These are phyloP conservation scores for Cyberlindnera xylosilytica DNA, from an alignment of 805 yeast species.

Conservation along the genomic window DNA sequence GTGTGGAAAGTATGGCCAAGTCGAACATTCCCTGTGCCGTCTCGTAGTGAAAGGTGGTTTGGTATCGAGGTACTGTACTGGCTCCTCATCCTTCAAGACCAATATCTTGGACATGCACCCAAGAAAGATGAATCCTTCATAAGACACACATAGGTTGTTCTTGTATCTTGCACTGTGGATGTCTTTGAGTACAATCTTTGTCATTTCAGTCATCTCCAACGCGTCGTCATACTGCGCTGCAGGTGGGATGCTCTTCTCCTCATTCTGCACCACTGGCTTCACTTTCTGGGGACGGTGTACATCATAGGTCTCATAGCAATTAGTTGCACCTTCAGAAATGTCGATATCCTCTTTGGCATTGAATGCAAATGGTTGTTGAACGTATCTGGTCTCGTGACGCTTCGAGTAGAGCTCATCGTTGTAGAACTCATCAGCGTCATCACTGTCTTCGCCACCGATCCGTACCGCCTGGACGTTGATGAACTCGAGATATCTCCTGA, in stretches of 20 bases:
- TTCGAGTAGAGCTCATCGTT: constrained; percentile 6
- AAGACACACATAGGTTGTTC: constrained; percentile 22
- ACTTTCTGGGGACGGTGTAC: constrained; percentile 13
- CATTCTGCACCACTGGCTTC: background rate
- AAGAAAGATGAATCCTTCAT: constrained; percentile 8
- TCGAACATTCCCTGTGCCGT: constrained; percentile 40
- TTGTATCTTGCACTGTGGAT: constrained; percentile 12
- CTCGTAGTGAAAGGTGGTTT: constrained; percentile 17
- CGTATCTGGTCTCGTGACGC: constrained; percentile 7
- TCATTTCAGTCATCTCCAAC: constrained; percentile 3
- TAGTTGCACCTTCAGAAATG: constrained; percentile 8
- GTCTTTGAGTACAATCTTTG: background rate
- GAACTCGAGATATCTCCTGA: constrained; percentile 16
- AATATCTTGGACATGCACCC: constrained; percentile 14
- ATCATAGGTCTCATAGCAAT: constrained; percentile 18
- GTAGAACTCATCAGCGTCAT: constrained; percentile 20
- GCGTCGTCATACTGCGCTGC: constrained; percentile 19
- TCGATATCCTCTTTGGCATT: constrained; percentile 8
- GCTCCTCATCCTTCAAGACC: constrained; percentile 10
- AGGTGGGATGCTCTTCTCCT: background rate
- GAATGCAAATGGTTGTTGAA: constrained; percentile 8
- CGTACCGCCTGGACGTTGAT: constrained; percentile 10
- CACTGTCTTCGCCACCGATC: constrained; percentile 9
- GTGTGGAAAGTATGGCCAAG: constrained; percentile 55
- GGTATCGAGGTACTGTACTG: constrained; percentile 7